Evolutionary conservation across 768 basidiomycete species (phyloP).

Genomic region (Tulasnella calospora): DNA sequence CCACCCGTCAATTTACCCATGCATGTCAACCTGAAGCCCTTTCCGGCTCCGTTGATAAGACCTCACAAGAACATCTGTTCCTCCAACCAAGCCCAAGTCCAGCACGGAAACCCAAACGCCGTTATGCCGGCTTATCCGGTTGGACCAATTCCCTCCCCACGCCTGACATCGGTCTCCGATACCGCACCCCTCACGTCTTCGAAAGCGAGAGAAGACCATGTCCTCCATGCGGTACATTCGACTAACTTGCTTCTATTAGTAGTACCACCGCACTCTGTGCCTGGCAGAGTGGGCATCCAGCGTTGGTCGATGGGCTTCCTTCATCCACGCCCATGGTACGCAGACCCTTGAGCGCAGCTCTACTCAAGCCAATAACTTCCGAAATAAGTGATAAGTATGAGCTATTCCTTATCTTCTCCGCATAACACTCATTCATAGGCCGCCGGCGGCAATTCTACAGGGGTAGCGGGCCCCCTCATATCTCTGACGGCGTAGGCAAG

Average conservation of each 20-base stretch:
- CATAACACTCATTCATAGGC: neutral
- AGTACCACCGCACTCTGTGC: neutral
- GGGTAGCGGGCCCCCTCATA: neutral
- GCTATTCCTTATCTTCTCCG: neutral
- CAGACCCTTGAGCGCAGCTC: constrained; percentile 1
- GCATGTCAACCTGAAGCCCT: neutral
- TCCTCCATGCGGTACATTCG: neutral
- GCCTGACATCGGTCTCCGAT: neutral
- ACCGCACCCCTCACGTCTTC: neutral
- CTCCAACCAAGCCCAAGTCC: neutral
- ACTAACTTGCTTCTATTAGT: neutral
- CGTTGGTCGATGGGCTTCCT: neutral
- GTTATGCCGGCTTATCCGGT: neutral
- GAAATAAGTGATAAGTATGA: neutral
- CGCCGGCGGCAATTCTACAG: neutral
- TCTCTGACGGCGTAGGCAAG: neutral
- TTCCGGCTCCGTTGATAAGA: neutral
- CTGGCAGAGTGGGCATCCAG: neutral
- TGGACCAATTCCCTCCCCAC: neutral
- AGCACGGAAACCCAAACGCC: neutral
- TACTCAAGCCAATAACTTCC: neutral
- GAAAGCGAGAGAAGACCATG: neutral
- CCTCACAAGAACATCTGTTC: neutral
- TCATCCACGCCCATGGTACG: neutral
- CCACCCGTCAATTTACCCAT: neutral